A percentile compares a stretch with the other conserved stretches of the same genome.
phyloP scores from a whole-genome alignment of 495 filamentous ascomycete genomes.

The Xylaria scruposa region DNA sequence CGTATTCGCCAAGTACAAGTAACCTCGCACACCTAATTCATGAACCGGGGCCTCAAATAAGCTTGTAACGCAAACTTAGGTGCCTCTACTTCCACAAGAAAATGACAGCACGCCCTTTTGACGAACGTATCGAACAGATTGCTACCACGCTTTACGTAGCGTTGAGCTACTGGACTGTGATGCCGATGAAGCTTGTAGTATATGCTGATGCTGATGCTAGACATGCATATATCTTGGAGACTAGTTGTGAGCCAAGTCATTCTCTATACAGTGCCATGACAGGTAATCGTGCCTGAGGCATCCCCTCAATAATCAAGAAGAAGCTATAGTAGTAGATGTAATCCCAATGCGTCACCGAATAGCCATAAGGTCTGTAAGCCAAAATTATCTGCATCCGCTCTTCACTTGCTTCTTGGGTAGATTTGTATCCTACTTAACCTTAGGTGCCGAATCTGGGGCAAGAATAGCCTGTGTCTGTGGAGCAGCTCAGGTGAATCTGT shows the following conservation, averaged over 20 bases:
- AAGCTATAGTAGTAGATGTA: neutral
- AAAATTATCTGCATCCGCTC: neutral
- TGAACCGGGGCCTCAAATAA: neutral
- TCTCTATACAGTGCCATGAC: neutral
- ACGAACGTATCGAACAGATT: neutral
- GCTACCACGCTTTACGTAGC: neutral
- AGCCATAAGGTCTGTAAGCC: neutral
- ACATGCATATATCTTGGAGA: neutral
- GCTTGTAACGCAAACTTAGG: neutral
- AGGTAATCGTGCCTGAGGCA: neutral
- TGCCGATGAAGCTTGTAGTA: neutral
- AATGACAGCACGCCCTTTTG: neutral
- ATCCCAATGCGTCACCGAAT: neutral
- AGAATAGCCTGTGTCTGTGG: neutral
- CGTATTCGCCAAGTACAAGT: neutral
- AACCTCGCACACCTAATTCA: neutral
- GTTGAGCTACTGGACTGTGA: neutral
- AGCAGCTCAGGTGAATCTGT: neutral
- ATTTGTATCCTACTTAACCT: neutral
- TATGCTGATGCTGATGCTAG: neutral
- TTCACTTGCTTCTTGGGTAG: neutral
- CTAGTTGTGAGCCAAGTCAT: neutral
- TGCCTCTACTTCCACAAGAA: neutral
- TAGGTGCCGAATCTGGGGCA: neutral
- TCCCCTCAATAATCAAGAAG: neutral